Base-by-base conservation (phyloP, 768 basidiomycete species). In the Tulasnella calospora region DNA sequence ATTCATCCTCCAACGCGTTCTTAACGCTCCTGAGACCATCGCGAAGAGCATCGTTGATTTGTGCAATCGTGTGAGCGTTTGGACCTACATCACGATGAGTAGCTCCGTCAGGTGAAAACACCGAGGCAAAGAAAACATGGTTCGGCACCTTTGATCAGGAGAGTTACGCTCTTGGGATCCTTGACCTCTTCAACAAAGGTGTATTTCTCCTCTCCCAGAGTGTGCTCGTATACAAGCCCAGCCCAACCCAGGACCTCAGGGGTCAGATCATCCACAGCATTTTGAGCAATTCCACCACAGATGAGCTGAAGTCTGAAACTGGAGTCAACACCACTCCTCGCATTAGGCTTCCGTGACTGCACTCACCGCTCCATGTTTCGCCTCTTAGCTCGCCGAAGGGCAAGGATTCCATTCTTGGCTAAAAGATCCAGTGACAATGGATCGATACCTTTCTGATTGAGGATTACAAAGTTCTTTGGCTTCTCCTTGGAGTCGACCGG, bases 391-490 rank as follows among this genome's bases (percentile, higher is more conserved):
- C 98, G 88, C 80, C 98, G 89, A 73, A 99, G 88, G 30, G 95
- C 97, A 78, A 99, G 85, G 80, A 99, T 99, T 17, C 96, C 97
- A 84, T 95, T 94, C 88, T 99, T 99, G 67, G 94, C 96, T 55
- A 99, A 87, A 57, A 99, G 91, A 85, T 99, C 98, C 77, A 99
- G 88, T 82, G 93, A 94, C 83, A 99, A 89, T 8, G 98, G 98
- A 84, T 99, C 98, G 81, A 99, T 99, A 80, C 98, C 98, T 85
- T 99, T 99, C 85, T 99, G 98, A 85, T 99, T 99, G 86, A 99
- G 92, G 76, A 99, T 85, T 73, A 99, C 97, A 83, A 99, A 98
- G 83, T 87, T 91, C 85, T 94, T 96, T 1, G 84, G 83, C 81
- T 85, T 84, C 80, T 86, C 85, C 84, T 93, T 93, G 27, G 90